Evolutionary conservation across 2,329 filamentous ascomycete genomes (phyloP).

Genomic region (Pseudogymnoascus sp.): DNA sequence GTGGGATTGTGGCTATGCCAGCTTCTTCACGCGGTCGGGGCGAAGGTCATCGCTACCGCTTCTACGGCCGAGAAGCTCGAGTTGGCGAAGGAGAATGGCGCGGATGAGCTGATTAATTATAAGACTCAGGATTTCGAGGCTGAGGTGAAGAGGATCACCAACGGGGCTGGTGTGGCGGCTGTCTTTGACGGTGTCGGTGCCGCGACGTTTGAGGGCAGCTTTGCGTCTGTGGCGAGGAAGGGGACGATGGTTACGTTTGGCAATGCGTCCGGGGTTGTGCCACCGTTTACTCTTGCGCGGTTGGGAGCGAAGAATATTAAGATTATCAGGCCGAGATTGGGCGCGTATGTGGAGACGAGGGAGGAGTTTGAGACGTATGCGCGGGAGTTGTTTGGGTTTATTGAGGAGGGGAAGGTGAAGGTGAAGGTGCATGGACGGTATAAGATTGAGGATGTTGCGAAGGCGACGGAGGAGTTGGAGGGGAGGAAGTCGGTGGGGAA

Average conservation of each 20-base stretch:
- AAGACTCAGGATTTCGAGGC: conserved; percentile 49
- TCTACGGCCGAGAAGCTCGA: conserved; percentile 64
- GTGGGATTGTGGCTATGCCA: conserved; percentile 70
- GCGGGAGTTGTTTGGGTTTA: conserved; percentile 64
- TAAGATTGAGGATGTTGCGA: conserved; percentile 61
- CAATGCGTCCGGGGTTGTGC: conserved; percentile 70
- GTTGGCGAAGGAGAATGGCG: conserved; percentile 62
- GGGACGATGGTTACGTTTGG: conserved; percentile 73
- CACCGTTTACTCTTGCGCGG: conserved; percentile 50
- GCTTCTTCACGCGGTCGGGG: conserved; percentile 64
- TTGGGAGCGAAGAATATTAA: conserved; percentile 69
- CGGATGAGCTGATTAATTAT: conserved; percentile 66
- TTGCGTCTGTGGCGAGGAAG: conserved; percentile 69
- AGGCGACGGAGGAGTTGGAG: conserved; percentile 72
- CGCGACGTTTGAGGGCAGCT: conserved; percentile 69
- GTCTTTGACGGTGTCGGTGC: conserved; percentile 85
- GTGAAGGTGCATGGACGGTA: conserved; percentile 71
- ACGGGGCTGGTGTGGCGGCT: conserved; percentile 62
- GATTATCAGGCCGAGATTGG: conserved; percentile 66
- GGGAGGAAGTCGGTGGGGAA: conserved; percentile 79
- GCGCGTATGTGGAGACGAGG: conserved; percentile 59
- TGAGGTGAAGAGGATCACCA: conserved; percentile 61
- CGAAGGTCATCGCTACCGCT: conserved; percentile 72
- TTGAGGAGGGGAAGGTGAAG: conserved; percentile 61
- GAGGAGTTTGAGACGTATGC: conserved; percentile 66